Conservation (phyloP, 139 green algal genomes). For the Chlorella vulgaris region DNA sequence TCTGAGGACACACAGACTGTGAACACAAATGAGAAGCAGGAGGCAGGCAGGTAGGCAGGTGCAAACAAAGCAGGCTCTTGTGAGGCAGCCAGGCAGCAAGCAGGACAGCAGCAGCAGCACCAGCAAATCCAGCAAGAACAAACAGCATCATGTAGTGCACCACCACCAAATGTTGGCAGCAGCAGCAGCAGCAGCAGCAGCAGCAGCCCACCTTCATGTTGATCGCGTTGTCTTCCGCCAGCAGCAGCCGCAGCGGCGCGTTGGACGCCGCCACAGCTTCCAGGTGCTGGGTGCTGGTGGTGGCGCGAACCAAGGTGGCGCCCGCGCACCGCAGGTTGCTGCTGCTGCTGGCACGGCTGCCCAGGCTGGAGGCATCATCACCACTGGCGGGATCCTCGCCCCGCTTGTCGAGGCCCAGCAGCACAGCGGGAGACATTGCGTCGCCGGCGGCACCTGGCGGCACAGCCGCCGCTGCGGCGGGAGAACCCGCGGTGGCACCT, state of each 20-base stretch:
- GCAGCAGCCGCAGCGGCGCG: slow-evolving; percentile 56
- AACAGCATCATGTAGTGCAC: not conserved
- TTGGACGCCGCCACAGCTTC: not conserved
- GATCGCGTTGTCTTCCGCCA: slow-evolving; percentile 85
- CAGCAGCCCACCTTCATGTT: slow-evolving; percentile 72
- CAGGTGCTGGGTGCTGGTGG: not conserved
- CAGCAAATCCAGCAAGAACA: no score
- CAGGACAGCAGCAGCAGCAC: no score
- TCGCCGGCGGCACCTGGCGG: not conserved
- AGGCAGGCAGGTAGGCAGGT: no score
- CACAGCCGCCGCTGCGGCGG: not conserved
- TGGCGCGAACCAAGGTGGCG: not conserved
- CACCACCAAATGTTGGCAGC: not conserved
- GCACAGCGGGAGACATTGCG: not conserved
- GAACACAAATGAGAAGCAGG: no score
- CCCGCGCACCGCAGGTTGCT: slow-evolving; percentile 28
- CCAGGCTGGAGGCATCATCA: not conserved
- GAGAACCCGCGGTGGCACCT: not conserved
- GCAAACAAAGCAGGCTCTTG: no score
- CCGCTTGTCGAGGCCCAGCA: slow-evolving; percentile 12
- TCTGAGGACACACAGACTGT: no score
- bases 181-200: not conserved
- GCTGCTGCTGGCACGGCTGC: slow-evolving; percentile 7
- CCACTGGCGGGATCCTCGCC: not conserved
- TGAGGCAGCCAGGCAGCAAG: no score